Conservation (phyloP, 352 stramenopile genomes). For the Aphanomyces astaci region DNA sequence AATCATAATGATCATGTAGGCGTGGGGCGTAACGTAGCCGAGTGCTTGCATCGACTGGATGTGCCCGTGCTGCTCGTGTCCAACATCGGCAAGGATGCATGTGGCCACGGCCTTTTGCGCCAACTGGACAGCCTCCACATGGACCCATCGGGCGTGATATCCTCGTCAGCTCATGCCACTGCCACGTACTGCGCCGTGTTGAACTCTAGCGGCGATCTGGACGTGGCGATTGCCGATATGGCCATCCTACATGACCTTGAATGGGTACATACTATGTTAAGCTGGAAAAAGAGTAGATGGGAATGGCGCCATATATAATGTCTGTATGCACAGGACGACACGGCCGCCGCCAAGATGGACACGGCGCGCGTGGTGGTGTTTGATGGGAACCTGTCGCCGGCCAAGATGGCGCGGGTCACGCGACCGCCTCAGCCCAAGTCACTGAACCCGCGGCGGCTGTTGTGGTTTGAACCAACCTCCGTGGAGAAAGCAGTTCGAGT, state of each 20-base stretch:
- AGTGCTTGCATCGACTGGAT: constrained; percentile 71
- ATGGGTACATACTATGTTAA: constrained; percentile 9
- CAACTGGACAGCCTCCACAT: constrained; percentile 55
- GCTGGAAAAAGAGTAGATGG: too few relatives aligned
- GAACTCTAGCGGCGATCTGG: constrained; percentile 63
- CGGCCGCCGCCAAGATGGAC: constrained; percentile 33
- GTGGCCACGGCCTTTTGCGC: constrained; percentile 61
- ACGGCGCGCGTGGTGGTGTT: constrained; percentile 48
- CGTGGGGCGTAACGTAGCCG: constrained; percentile 89
- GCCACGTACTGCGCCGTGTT: constrained; percentile 83
- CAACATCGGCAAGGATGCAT: constrained; percentile 63
- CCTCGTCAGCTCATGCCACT: constrained; percentile 47
- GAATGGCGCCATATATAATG: too few relatives aligned
- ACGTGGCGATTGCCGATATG: constrained; percentile 84
- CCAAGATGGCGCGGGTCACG: constrained; percentile 39
- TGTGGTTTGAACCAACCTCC: constrained; percentile 82
- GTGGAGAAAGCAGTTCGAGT: constrained; percentile 70
- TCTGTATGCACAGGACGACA: constrained; percentile 46
- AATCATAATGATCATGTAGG: constrained; percentile 36
- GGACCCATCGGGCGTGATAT: constrained; percentile 45
- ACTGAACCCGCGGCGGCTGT: constrained; percentile 9
- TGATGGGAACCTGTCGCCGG: constrained; percentile 65
- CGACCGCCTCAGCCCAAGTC: constrained; percentile 29
- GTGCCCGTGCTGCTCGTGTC: constrained; percentile 69
- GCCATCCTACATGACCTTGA: constrained; percentile 68